Conservation (phyloP, 164 flowering plant species). For the Nymphaea thermarum region DNA sequence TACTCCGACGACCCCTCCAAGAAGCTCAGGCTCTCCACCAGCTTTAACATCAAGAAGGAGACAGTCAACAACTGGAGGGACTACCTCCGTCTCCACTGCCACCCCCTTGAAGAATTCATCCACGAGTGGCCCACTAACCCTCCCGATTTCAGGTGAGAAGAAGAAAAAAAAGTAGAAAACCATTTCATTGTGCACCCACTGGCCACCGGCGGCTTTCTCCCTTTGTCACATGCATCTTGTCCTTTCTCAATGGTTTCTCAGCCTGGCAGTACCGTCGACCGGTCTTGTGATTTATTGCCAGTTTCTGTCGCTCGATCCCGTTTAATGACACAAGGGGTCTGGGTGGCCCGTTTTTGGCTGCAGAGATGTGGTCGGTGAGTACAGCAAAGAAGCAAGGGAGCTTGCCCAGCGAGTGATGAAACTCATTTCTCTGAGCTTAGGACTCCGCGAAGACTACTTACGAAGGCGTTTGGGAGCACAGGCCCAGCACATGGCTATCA, state of each 20-base stretch:
- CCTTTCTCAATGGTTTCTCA: too few relatives aligned
- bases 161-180: too few relatives aligned
- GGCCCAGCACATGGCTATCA: constrained; percentile 48
- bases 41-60: constrained; percentile 19
- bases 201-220: too few relatives aligned
- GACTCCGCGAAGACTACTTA: constrained; percentile 43
- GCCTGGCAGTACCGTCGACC: too few relatives aligned
- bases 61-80: constrained; percentile 30
- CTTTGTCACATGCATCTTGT: too few relatives aligned
- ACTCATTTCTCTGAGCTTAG: constrained; percentile 65
- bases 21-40: constrained; percentile 15
- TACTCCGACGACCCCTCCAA: constrained; percentile 20
- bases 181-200: too few relatives aligned
- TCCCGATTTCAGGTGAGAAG: constrained; percentile 14
- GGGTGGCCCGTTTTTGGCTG: not conserved
- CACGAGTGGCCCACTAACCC: constrained; percentile 21
- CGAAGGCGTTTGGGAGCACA: constrained; percentile 50
- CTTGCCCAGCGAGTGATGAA: constrained; percentile 46
- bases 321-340: not conserved
- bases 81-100: constrained; percentile 23
- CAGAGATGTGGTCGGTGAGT: constrained; percentile 24
- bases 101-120: constrained; percentile 14
- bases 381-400: constrained; percentile 45
- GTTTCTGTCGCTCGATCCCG: too few relatives aligned
- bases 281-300: too few relatives aligned